phyloP scores from a whole-genome alignment of 371 early-diverging fungal genomes.

The Mortierella sp. region DNA sequence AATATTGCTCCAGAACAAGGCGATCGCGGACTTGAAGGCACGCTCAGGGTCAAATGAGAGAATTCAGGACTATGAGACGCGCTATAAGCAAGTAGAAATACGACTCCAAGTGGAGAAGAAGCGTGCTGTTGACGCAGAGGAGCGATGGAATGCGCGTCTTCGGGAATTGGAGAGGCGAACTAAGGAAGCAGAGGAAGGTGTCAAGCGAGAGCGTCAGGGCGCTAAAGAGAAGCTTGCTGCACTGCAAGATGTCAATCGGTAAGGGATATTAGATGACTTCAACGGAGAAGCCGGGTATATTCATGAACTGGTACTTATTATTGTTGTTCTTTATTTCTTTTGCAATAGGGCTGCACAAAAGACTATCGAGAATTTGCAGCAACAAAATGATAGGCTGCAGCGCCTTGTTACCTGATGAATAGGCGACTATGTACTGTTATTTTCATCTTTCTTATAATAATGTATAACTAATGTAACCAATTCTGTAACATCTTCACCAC shows the following conservation, averaged over 20 bases:
- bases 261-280: too few species aligned
- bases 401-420: too few species aligned
- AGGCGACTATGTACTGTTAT: too few species aligned
- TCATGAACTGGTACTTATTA: too few species aligned
- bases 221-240: constrained; percentile 42
- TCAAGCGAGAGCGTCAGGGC: constrained; percentile 42
- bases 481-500: too few species aligned
- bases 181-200: constrained; percentile 45
- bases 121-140: constrained; percentile 26
- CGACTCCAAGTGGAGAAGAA: constrained; percentile 38
- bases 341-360: too few species aligned
- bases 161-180: constrained; percentile 50
- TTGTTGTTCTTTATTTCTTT: too few species aligned
- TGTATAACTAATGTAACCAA: too few species aligned
- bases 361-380: too few species aligned
- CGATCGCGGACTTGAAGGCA: constrained; percentile 27
- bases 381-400: background rate
- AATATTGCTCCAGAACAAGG: constrained; percentile 10
- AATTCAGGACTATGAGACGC: constrained; percentile 25
- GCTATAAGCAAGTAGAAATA: constrained; percentile 34
- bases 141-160: constrained; percentile 48
- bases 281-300: too few species aligned
- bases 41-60: constrained; percentile 21
- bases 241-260: constrained; percentile 37
- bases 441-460: too few species aligned